Evolutionary conservation across 768 basidiomycete species (phyloP), one percentile per base, ranked within the genome.

Genomic region (Nevesoporus exiguus): DNA sequence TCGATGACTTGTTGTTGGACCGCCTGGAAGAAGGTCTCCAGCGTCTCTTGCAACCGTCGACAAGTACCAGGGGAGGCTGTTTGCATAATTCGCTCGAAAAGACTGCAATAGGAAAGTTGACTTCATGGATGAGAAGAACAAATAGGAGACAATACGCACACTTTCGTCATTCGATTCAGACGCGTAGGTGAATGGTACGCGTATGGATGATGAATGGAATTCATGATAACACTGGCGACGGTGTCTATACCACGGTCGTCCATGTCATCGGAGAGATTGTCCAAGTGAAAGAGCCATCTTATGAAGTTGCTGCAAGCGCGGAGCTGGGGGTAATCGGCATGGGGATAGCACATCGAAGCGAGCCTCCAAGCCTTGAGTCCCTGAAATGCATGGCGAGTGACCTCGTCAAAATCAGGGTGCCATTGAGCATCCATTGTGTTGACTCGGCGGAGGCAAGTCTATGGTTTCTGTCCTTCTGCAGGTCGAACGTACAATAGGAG

Each of bases 191-290:
- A 77, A 31, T 64, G 74, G 66, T 79, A 83, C 19, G 73, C 75
- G 53, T 78, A 63, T n/a, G 87, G 86, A 64, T 86, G 79, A 67
- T 86, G 78, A 8, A 92, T 76, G 13, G 85, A 80, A 70, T 86
- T 85, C 66, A 90, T 78, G 56, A 90, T 83, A 15, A 83, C 80
- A 62, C 85, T 75, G 25, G 82, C 84, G 17, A 83, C 79, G 25
- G 72, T 73, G 47, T 68, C 71, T 19, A 86, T 83, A 21, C 81
- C 80, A 31, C 75, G 73, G 60, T 83, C 78, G 63, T 86, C 81
- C 84, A 89, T 87, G 59, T 88, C 85, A 61, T 91, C 88, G 21
- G 87, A 89, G 55, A 90, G 76, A 65, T 90, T 83, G 73, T 90
- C 87, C 55, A 88, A 77, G 64, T 88, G 85, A 73, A 90, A 90